Evolutionary conservation across 257 asterid species (phyloP), one percentile per base, ranked within the genome.

Genomic region (Nicotiana sylvestris): DNA sequence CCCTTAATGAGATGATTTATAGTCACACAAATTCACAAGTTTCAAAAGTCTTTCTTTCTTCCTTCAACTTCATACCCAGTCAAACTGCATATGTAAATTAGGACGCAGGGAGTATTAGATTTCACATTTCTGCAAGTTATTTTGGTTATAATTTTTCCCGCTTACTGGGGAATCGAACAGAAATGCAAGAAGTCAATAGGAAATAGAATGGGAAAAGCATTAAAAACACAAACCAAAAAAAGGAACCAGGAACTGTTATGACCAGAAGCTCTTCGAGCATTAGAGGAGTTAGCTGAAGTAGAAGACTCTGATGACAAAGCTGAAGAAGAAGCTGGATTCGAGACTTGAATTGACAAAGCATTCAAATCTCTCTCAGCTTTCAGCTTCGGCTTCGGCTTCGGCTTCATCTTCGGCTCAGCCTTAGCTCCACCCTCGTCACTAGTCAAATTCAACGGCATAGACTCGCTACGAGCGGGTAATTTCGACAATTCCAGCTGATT

Each of bases 281-380:
- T 81, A 68, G 91, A 87, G 68, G 51, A 70, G 55, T 65, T 82
- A 58, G 84, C 65, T 39, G 90, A 67, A 81, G 85, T 89, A 32
- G 85, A 80, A 32, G 84, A 80, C 49, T 82, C 78, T 13, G 92
- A 55, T 3, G 49, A 43, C 49, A 66, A 82, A 27, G 68, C 81
- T 27, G 85, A 67, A 67, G 49, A 66, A 25, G 90, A 85, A 37
- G 91, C 81, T 80, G 92, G 78, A 83, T 82, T 85, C 77, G 90
- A 85, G 57, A 90, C 85, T 81, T 89, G 95, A 84, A 90, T 64
- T 64, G 96, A 85, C 86, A 93, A 76, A 32, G 91, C 84, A 86
- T 84, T 91, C 90, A 92, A 82, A 29, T 93, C 97, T 83, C 82
- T 92, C 46, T 89, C 98, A 15, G 83, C 86, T 83, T 89, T 93